Percentiles rank a stretch among this genome's conserved stretches.
phyloP scores from a whole-genome alignment of 768 basidiomycete species.

The Galerina sulciceps region DNA sequence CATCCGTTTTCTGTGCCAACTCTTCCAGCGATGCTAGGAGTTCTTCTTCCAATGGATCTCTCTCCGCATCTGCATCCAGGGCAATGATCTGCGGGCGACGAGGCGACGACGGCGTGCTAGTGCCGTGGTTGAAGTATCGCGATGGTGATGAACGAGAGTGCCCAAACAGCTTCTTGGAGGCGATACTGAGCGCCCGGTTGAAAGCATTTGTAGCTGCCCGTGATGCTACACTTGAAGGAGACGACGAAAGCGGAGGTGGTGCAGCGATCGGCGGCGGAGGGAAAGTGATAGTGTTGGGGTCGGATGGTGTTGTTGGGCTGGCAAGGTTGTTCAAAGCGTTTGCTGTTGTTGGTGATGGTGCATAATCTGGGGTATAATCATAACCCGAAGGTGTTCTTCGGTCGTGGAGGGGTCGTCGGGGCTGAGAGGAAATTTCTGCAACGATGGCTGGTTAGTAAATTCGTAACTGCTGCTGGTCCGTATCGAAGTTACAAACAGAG shows the following conservation, averaged over 20 bases:
- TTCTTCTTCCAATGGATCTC: conserved; percentile 81
- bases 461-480: neutral
- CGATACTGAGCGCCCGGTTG: conserved; percentile 77
- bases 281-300: conserved; percentile 56
- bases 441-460: neutral
- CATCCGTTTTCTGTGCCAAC: conserved; percentile 94
- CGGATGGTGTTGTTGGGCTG: neutral
- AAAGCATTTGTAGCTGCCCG: conserved; percentile 75
- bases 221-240: conserved; percentile 62
- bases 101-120: conserved; percentile 55
- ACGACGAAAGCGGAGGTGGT: conserved; percentile 67
- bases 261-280: conserved; percentile 66
- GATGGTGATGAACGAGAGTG: conserved; percentile 29
- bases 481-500: neutral
- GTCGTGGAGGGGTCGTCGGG: conserved; percentile 63
- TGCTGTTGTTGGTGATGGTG: conserved; percentile 20
- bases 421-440: conserved; percentile 67
- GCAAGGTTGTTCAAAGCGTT: conserved; percentile 9
- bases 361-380: conserved; percentile 45
- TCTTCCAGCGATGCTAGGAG: conserved; percentile 85
- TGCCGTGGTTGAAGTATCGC: conserved; percentile 5
- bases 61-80: conserved; percentile 45
- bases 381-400: conserved; percentile 53
- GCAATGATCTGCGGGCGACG: conserved; percentile 59
- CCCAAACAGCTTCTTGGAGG: conserved; percentile 83